Base-by-base conservation (phyloP, 2,329 filamentous ascomycete genomes). In the Sclerotinia glacialis region DNA sequence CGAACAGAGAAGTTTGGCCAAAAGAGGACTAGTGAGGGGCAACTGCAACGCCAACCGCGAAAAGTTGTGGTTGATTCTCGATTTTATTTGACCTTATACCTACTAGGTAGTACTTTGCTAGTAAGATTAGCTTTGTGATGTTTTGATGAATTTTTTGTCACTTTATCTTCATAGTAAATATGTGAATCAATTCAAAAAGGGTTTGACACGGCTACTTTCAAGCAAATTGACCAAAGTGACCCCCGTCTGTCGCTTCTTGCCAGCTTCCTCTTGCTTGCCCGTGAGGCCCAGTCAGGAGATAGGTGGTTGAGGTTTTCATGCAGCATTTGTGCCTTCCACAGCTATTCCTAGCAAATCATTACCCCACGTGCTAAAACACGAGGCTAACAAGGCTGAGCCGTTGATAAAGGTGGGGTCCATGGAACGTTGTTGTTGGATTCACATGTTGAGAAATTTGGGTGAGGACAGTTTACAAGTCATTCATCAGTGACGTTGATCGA, bases 11-110 rank as follows among this genome's bases (percentile, higher is more conserved):
- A 26, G 47, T 47, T 66, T 66, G 47, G 9, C 67, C 46, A 52
- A 37, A 61, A 63, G 26, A 12, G 68, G 66, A 56, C 66, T 68
- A 67, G 68, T 68, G 68, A 67, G 68, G 68, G 68, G 68, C 62
- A 69, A 8, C 3, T 11, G 23, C 31, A 34, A 37, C 34, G 18
- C n/a, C 49, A 14, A 9, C 53, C 40, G 53, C 34, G 23, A 55
- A 55, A 40, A 34, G 11, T n/a, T 40, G 31, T 16, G 31, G 28
- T n/a, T 37, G 52, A 28, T n/a, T n/a, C 34, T 21, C 28, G 52
- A 28, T n/a, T n/a, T 54, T 21, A 18, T 9, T 52, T 31, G 26
- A 28, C 28, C 9, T 40, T 12, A 40, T 18, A 31, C 26, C 26
- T 54, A 31, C 18, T 14, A 14, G 28, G 21, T 34, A 5, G 28